Base-by-base conservation (phyloP, 495 filamentous ascomycete genomes). In the Tuber umbilicatum region DNA sequence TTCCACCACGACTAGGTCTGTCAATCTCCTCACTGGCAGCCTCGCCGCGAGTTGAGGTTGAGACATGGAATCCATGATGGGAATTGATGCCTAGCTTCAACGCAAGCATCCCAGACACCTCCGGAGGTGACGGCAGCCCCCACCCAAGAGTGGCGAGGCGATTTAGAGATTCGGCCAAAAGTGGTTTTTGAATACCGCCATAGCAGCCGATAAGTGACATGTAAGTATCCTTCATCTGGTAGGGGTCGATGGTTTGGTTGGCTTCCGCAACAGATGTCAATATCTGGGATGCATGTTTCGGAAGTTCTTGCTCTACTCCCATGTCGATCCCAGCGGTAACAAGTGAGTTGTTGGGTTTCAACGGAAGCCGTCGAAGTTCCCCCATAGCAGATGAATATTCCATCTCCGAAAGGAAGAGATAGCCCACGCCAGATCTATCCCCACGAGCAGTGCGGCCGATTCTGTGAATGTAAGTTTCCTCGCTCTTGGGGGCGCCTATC, bases 381-480 rank as follows among this genome's bases (percentile, higher is more conserved):
- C 82, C 38, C 17, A 87, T 82, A 12, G 87, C 85, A 17, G 85
- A 83, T 0, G 73, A n/a, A 0, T 86, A 60, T 82, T 97, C 92
- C 19, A 85, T 73, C 12, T 88, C 82, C n/a, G 89, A 84, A 12
- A 93, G 76, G 72, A 98, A 78, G 23, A 97, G 79, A 88, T 90
- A 97, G 72, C 91, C 94, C 80, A 94, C 87, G 78, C 95, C 95
- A 64, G 86, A 83, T 82, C 92, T 92, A 78, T 89, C 89, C 5
- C 91, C 94, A 77, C 89, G 84, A 38, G 87, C 89, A 40, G 89
- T 90, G 75, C 89, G 92, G 38, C 94, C 94, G 73, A 97, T 86
- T 73, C 94, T 89, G 83, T 97, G 94, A 76, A 97, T 92, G 83
- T 97, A 97, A 73, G 90, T 87, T 73, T 97, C 94, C 23, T 89